A percentile compares a stretch with the other conserved stretches of the same genome.
Conservation (phyloP, 2,329 filamentous ascomycete species). For the Dactylellina sp. region DNA sequence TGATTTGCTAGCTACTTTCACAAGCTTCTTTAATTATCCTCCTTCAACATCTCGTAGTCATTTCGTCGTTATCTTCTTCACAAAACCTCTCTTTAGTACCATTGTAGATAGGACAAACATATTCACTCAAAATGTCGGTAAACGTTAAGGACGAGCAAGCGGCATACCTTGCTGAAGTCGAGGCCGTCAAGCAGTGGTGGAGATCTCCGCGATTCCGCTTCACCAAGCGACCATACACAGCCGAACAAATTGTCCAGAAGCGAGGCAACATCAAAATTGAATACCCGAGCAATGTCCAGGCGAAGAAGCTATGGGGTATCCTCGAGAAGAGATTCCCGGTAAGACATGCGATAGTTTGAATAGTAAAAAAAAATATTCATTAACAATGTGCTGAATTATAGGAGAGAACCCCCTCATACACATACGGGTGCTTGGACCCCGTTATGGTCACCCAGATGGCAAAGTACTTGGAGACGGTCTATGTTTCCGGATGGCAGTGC, state of each 20-base stretch:
- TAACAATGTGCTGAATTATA: slow-evolving; percentile 2
- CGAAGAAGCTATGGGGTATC: slow-evolving; percentile 95
- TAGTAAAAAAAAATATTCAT: too few relatives aligned
- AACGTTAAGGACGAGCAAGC: slow-evolving; percentile 59
- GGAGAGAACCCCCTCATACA: slow-evolving; percentile 76
- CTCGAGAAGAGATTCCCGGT: slow-evolving; percentile 89
- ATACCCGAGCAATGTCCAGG: slow-evolving; percentile 87
- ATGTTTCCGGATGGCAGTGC: slow-evolving; percentile 98
- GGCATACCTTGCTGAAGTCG: slow-evolving; percentile 81
- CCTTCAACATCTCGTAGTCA: slow-evolving; percentile 3
- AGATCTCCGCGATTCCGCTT: slow-evolving; percentile 88
- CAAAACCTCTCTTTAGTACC: not conserved
- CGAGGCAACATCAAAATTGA: slow-evolving; percentile 89
- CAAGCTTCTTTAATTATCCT: slow-evolving; percentile 31
- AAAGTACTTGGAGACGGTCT: slow-evolving; percentile 97
- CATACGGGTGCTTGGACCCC: slow-evolving; percentile 95
- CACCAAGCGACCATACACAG: slow-evolving; percentile 92
- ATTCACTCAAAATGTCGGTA: slow-evolving; percentile 44
- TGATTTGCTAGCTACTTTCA: slow-evolving; percentile 45
- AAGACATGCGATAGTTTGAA: slow-evolving; percentile 59
- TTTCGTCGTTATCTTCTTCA: not conserved
- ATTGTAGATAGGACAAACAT: slow-evolving; percentile 12
- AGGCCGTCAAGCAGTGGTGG: slow-evolving; percentile 95
- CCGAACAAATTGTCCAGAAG: slow-evolving; percentile 97
- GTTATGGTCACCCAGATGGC: slow-evolving; percentile 99